These are phyloP conservation scores for Starmerella etchellsii DNA, from an alignment of 805 yeast genomes.

Conservation along the genomic window DNA sequence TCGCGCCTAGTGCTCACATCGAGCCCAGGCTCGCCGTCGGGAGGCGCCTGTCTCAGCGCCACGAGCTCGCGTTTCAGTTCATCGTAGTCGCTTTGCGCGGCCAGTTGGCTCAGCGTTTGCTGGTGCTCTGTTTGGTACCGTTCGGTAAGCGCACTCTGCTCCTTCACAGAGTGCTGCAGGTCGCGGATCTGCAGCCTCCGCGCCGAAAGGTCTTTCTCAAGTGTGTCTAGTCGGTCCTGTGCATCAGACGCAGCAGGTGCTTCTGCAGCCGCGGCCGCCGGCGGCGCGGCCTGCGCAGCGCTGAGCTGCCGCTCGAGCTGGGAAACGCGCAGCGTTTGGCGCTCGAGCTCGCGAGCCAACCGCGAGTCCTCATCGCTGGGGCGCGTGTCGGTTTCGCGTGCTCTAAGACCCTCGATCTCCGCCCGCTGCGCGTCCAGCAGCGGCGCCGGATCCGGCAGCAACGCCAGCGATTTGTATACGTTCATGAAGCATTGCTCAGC, in stretches of 20 bases:
- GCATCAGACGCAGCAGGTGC: slow-evolving; percentile 18
- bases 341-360: slow-evolving; percentile 60
- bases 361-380: slow-evolving; percentile 10
- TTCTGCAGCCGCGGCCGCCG: not conserved
- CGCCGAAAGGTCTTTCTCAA: slow-evolving; percentile 10
- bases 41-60: not conserved
- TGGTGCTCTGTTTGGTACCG: slow-evolving; percentile 6
- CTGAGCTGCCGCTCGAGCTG: slow-evolving; percentile 63
- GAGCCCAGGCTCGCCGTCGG: not conserved
- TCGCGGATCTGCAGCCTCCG: slow-evolving; percentile 1
- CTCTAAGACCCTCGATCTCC: slow-evolving; percentile 22
- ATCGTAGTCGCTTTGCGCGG: slow-evolving; percentile 45
- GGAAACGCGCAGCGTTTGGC: slow-evolving; percentile 49
- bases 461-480: slow-evolving; percentile 63
- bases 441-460: slow-evolving; percentile 89
- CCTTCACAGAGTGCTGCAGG: slow-evolving; percentile 2
- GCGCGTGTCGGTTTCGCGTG: slow-evolving; percentile 23
- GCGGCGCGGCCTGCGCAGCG: slow-evolving; percentile 2
- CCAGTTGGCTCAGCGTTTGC: slow-evolving; percentile 7
- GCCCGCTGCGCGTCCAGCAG: slow-evolving; percentile 40
- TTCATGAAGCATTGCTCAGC: slow-evolving; percentile 65
- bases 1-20: not conserved
- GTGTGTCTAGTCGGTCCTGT: slow-evolving; percentile 9
- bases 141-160: slow-evolving; percentile 2
- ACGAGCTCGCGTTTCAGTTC: slow-evolving; percentile 38